A percentile compares a stretch with the other conserved stretches of the same genome.
Evolutionary conservation across 768 basidiomycete species (phyloP).

Genomic region (Lentinula boryana): DNA sequence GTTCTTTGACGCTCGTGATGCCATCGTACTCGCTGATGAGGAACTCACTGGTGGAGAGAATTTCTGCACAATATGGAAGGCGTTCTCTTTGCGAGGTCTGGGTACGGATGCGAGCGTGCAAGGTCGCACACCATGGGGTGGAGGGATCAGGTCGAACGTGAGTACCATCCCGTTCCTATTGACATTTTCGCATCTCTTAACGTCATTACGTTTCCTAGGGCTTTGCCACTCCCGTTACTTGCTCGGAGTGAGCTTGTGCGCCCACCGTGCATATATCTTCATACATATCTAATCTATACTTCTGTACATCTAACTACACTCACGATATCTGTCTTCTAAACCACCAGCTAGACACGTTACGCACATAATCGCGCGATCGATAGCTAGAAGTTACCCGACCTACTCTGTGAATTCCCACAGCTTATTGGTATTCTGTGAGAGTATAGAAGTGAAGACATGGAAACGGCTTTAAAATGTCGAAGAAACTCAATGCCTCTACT

Average conservation of each 20-base stretch:
- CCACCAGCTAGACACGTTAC: neutral
- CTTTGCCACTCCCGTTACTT: neutral
- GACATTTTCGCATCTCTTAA: neutral
- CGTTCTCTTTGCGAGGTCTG: conserved; percentile 77
- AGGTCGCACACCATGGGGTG: conserved; percentile 88
- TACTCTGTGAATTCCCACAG: no score
- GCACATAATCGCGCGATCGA: no score
- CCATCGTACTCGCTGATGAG: conserved; percentile 88
- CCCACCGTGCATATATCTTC: neutral
- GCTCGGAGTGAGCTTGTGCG: neutral
- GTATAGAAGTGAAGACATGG: no score
- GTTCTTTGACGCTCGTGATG: conserved; percentile 87
- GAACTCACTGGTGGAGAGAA: conserved; percentile 92
- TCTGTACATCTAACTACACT: neutral
- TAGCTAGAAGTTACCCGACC: no score
- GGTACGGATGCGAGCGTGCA: conserved; percentile 71
- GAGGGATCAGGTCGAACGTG: conserved; percentile 72
- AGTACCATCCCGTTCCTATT: neutral
- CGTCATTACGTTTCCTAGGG: neutral
- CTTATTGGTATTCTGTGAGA: no score
- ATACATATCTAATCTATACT: neutral
- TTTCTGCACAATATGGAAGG: conserved; percentile 80
- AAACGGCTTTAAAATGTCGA: no score
- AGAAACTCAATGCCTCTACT: no score
- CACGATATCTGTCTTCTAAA: neutral